These are phyloP conservation scores for Brassica nigra DNA, from an alignment of 345 rosid species.

Conservation along the genomic window DNA sequence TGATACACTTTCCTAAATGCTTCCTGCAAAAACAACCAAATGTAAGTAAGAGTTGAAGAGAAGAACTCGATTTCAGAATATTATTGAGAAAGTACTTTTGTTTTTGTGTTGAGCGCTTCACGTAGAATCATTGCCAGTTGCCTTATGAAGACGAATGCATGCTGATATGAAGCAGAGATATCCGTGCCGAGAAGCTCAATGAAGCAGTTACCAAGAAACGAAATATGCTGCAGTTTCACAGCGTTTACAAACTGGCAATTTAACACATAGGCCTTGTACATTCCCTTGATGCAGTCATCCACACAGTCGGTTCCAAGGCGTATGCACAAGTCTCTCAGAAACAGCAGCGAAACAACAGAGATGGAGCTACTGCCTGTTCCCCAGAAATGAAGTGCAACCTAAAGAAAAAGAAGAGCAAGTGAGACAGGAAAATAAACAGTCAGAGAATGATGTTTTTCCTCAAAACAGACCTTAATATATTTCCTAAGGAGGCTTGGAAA, in stretches of 20 bases:
- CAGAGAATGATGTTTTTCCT: not conserved
- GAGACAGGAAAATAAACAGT: slow-evolving; percentile 23
- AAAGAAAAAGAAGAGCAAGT: slow-evolving; percentile 24
- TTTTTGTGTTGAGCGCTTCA: slow-evolving; percentile 81
- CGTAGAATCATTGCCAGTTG: slow-evolving; percentile 84
- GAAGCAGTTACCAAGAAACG: slow-evolving; percentile 81
- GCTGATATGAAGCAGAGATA: slow-evolving; percentile 88
- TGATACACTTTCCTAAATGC: slow-evolving; percentile 91
- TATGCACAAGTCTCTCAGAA: slow-evolving; percentile 80
- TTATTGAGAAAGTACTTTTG: slow-evolving; percentile 60
- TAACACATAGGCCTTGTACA: slow-evolving; percentile 88
- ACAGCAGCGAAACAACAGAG: slow-evolving; percentile 79
- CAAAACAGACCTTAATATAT: slow-evolving; percentile 70
- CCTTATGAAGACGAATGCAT: slow-evolving; percentile 86
- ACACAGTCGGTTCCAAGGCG: slow-evolving; percentile 76
- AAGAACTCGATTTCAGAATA: slow-evolving; percentile 4
- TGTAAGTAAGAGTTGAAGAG: slow-evolving; percentile 1
- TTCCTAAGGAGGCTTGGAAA: slow-evolving; percentile 85
- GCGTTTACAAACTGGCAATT: slow-evolving; percentile 90
- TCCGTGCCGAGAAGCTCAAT: slow-evolving; percentile 87
- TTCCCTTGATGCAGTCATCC: slow-evolving; percentile 89
- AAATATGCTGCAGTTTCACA: slow-evolving; percentile 69
- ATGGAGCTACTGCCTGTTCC: slow-evolving; percentile 89
- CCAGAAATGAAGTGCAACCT: slow-evolving; percentile 96
- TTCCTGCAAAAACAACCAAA: slow-evolving; percentile 52